Evolutionary conservation across 2,329 filamentous ascomycete species (phyloP), one percentile per base, ranked within the genome.

Genomic region (Gremmenia infestans): DNA sequence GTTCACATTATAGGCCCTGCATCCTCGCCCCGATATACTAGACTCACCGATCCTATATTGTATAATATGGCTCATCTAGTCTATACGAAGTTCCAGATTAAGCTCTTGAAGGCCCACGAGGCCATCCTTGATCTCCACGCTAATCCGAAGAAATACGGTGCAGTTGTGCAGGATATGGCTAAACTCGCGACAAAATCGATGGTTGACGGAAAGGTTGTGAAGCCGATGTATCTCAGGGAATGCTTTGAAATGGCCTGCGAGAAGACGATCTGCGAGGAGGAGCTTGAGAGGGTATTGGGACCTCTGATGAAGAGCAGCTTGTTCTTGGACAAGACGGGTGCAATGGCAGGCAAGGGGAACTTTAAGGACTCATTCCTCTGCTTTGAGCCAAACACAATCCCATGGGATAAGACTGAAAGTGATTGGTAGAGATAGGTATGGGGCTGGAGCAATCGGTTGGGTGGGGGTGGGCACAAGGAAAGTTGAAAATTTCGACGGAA

Each of bases 281-380:
- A 35, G 2, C 2, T 56, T 14, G 17, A 39, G 4, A 17, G 45
- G 37, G 11, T 25, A 1, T 46, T 56, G 12, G 50, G 35, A 4
- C 54, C 54, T 12, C 28, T 54, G 9, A 23, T 49, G n/a, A 39
- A 42, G 4, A 48, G 48, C n/a, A 47, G 54, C 17, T 52, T 57
- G 8, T 52, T 4, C 9, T 3, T 56, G 8, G 54, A 56, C 5
- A 49, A 42, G 11, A 23, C 37, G 7, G 37, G 50, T 6, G 8
- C n/a, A 2, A 11, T 5, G 8, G 36, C 25, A 28, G 54, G 54
- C 7, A 28, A 53, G 12, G 54, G 54, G n/a, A 17, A 1, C 2
- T 56, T 43, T 14, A 9, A 32, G 14, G 46, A 53, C 39, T 37
- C 5, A 15, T 56, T 56, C 17, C 54, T 50, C 9, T 37, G 48